Base-by-base conservation (phyloP, 805 yeast species). In the Wickerhamiella hasegawae region DNA sequence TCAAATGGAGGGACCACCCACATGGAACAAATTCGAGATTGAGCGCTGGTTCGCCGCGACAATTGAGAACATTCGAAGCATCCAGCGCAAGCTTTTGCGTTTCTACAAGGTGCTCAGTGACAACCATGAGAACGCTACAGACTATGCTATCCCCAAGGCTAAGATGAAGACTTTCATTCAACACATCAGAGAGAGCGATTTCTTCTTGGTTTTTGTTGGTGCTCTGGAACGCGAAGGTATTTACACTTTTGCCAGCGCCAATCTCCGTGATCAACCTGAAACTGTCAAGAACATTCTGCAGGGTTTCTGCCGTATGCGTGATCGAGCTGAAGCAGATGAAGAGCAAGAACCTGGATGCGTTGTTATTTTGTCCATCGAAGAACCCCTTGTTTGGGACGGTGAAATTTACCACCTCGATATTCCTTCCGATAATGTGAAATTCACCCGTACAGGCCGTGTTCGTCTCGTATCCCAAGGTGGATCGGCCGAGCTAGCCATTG, bases 371-470 rank as follows among this genome's bases (percentile, higher is more conserved):
- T 74, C 81, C 46, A 84, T 94, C 0, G 66, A 76, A 2, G 81
- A 81, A 47, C 92, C 95, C 0, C 68, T 85, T 55, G 71, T 80
- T 33, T 87, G 97, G 97, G 84, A 79, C 41, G 96, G 96, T 4
- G 66, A 70, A 14, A 73, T 78, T 42, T 65, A 75, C 26, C 68
- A 73, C 29, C 52, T 80, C 10, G 50, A 54, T 3, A 61, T 71
- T 18, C 45, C 45, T 3, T 31, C 40, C 1, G 48, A 44, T 14
- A 30, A 33, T 10, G 22, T 45, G 14, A 39, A 34, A 31, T 76
- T 73, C 37, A 59, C 79, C n/a, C 68, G 66, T 40, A 71, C 69
- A 9, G 90, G 92, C 2, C 71, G 74, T 37, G 65, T 78, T 44
- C 51, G 81, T 20, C 55, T 82, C 35, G 68, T 82, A 1, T 66